Evolutionary conservation across 2,329 filamentous ascomycete species (phyloP).

Genomic region (Helminthosporium solani): DNA sequence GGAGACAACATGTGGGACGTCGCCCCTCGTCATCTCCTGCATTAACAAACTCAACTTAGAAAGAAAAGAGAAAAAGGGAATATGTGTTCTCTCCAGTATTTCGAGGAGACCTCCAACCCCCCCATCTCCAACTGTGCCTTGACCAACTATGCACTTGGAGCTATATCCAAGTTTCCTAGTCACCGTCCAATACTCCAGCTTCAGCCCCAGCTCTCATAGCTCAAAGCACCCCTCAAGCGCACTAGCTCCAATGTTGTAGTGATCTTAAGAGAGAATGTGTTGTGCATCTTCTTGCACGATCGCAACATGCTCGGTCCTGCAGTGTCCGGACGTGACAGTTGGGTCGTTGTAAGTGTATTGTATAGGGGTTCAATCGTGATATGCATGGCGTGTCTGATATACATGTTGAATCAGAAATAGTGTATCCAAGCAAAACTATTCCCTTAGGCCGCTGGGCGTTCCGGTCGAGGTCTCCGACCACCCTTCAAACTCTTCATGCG

Average conservation of each 20-base stretch:
- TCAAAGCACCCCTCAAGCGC: neutral
- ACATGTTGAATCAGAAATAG: slow-evolving; percentile 11
- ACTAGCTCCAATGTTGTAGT: neutral
- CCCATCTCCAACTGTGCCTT: neutral
- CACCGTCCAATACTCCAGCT: neutral
- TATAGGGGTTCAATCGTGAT: neutral
- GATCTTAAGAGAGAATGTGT: neutral
- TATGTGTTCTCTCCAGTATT: neutral
- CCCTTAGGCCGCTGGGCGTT: slow-evolving; percentile 33
- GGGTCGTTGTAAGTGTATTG: neutral
- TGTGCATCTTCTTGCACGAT: neutral
- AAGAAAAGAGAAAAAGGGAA: neutral
- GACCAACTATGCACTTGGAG: neutral
- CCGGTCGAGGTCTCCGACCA: slow-evolving; percentile 35
- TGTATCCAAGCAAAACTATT: slow-evolving; percentile 6
- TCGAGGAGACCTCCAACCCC: neutral
- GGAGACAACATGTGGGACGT: neutral
- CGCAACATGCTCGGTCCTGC: neutral
- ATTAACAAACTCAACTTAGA: neutral
- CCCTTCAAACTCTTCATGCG: slow-evolving; percentile 44
- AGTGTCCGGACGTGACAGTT: neutral
- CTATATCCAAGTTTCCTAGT: neutral
- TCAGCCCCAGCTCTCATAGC: neutral
- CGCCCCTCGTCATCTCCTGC: neutral
- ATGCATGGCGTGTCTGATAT: slow-evolving; percentile 1